Evolutionary conservation across 139 green algal genomes (phyloP).

Genomic region (Chara braunii): DNA sequence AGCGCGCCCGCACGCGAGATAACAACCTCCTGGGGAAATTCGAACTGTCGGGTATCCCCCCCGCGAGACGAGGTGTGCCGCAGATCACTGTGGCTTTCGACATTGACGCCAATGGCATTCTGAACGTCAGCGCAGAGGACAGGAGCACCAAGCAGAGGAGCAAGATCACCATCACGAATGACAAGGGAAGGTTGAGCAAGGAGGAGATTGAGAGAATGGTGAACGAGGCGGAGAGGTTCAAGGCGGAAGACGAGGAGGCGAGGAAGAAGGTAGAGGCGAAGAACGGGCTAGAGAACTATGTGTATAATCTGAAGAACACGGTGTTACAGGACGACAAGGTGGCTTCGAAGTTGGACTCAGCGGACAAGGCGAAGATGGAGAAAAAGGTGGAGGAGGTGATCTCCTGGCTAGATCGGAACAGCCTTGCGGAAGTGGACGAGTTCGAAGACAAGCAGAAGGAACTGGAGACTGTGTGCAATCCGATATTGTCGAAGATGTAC

Average conservation of each 20-base stretch:
- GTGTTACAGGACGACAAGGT: slow-evolving; percentile 83
- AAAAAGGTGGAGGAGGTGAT: slow-evolving; percentile 74
- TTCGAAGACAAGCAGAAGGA: too few species aligned
- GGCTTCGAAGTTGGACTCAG: slow-evolving; percentile 60
- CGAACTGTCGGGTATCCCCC: slow-evolving; percentile 93
- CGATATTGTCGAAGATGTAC: too few species aligned
- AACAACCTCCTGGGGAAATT: slow-evolving; percentile 99
- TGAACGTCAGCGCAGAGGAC: slow-evolving; percentile 95
- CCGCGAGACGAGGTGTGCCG: slow-evolving; percentile 90
- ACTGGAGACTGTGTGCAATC: too few species aligned
- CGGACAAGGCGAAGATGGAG: slow-evolving; percentile 81
- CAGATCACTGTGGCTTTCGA: slow-evolving; percentile 97
- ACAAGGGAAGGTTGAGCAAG: slow-evolving; percentile 93
- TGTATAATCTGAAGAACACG: slow-evolving; percentile 85
- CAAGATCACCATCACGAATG: slow-evolving; percentile 99
- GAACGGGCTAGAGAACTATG: slow-evolving; percentile 91
- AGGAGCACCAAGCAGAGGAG: slow-evolving; percentile 89
- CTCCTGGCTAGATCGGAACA: too few species aligned
- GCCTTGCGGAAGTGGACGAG: too few species aligned
- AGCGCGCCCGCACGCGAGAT: slow-evolving; percentile 83
- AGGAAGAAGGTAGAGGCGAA: slow-evolving; percentile 88
- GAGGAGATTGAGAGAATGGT: slow-evolving; percentile 99
- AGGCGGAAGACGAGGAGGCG: slow-evolving; percentile 89
- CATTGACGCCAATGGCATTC: slow-evolving; percentile 98
- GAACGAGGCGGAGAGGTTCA: slow-evolving; percentile 95